phyloP scores from a whole-genome alignment of 768 basidiomycete species.

The Tricholoma bakamatsutake region DNA sequence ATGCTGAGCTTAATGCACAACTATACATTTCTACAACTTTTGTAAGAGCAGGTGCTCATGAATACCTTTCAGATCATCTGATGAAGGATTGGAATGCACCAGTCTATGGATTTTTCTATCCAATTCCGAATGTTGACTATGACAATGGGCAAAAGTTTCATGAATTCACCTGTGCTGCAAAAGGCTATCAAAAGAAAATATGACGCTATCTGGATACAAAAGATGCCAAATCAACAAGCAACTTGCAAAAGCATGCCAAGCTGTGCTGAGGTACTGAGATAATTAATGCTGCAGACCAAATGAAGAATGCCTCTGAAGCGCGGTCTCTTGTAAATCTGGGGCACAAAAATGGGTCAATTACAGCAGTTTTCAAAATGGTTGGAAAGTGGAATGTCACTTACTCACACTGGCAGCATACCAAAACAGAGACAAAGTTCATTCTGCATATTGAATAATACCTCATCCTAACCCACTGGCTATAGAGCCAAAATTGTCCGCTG shows the following conservation, averaged over 20 bases:
- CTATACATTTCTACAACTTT: neutral
- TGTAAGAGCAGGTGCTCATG: neutral
- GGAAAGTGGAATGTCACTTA: slow-evolving; percentile 25
- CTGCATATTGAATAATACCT: neutral
- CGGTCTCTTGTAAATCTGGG: neutral
- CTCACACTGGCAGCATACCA: slow-evolving; percentile 23
- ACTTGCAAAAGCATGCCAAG: slow-evolving; percentile 21
- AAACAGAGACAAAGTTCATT: slow-evolving; percentile 18
- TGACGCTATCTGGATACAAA: slow-evolving; percentile 18
- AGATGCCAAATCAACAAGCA: slow-evolving; percentile 22
- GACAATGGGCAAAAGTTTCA: slow-evolving; percentile 12
- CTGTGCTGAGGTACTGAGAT: slow-evolving; percentile 26
- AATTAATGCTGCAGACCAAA: slow-evolving; percentile 13
- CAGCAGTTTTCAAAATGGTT: neutral
- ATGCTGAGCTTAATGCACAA: neutral
- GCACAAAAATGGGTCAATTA: slow-evolving; percentile 17
- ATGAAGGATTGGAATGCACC: slow-evolving; percentile 23
- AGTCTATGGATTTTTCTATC: slow-evolving; percentile 23
- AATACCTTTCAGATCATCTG: slow-evolving; percentile 8
- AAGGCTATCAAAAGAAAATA: slow-evolving; percentile 9
- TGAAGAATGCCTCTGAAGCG: slow-evolving; percentile 3
- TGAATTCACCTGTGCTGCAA: slow-evolving; percentile 17
- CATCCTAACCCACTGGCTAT: neutral
- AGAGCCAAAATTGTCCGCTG: neutral
- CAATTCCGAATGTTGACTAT: slow-evolving; percentile 12